Conservation (phyloP, 129 eudicot genomes). For the Flaveria bidentis region DNA sequence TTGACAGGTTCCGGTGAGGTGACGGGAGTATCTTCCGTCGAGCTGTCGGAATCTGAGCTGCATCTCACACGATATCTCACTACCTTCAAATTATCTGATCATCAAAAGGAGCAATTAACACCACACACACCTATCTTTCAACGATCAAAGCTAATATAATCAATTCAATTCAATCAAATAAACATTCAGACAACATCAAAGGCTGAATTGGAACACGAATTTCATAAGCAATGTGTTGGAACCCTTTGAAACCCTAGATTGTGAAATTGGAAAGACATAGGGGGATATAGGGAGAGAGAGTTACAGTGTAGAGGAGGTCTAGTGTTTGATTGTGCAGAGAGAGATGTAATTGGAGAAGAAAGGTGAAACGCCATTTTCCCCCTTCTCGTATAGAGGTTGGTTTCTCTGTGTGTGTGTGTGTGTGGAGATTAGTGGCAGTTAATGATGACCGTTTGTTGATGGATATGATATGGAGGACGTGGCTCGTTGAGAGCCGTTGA, state of each 20-base stretch:
- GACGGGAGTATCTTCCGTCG: slow-evolving; percentile 40
- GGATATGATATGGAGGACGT: slow-evolving; percentile 24
- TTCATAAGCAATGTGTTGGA: not conserved
- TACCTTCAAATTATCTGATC: slow-evolving; percentile 39
- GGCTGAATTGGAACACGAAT: not conserved
- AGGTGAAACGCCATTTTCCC: slow-evolving; percentile 48
- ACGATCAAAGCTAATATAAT: not conserved
- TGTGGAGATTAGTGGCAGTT: slow-evolving; percentile 3
- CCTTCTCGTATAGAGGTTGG: not conserved
- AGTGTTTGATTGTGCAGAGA: slow-evolving; percentile 27
- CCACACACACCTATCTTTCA: too few relatives aligned
- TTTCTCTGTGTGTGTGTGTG: not conserved
- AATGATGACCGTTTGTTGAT: slow-evolving; percentile 24
- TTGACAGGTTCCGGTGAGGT: slow-evolving; percentile 36
- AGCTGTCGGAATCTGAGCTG: slow-evolving; percentile 48
- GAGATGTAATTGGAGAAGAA: slow-evolving; percentile 40
- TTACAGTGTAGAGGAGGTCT: slow-evolving; percentile 31
- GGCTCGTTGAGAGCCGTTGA: slow-evolving; percentile 18
- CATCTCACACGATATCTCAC: slow-evolving; percentile 49
- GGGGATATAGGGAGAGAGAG: not conserved
- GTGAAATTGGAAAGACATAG: not conserved
- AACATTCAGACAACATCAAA: not conserved
- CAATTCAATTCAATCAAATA: not conserved
- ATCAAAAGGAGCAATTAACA: slow-evolving; percentile 6
- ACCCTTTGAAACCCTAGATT: slow-evolving; percentile 8